Evolutionary conservation across 1,284 basidiomycete genomes (phyloP).

Genomic region (Papiliotrema flavescens): DNA sequence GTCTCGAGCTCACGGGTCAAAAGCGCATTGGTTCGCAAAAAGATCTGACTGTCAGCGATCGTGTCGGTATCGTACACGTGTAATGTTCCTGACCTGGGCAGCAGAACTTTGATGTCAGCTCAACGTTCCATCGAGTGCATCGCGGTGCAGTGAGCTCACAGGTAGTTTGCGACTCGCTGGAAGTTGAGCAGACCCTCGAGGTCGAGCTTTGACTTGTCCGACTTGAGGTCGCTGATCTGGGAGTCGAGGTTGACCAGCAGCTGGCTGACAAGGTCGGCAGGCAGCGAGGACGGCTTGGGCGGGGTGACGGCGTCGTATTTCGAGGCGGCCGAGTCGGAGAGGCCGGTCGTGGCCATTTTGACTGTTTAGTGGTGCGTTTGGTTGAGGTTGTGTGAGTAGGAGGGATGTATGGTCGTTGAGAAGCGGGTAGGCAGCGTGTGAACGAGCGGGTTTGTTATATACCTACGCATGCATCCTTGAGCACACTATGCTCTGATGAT

Average conservation of each 20-base stretch:
- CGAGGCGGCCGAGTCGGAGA: conserved; percentile 29
- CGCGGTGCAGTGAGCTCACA: conserved; percentile 33
- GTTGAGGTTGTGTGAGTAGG: background rate
- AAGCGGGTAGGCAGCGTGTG: no score
- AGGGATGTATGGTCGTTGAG: background rate
- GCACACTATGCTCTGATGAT: no score
- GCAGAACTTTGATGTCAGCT: conserved; percentile 9
- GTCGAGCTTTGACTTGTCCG: conserved; percentile 28
- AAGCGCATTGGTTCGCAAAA: conserved; percentile 68
- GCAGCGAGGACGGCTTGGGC: conserved; percentile 45
- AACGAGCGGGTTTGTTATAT: no score
- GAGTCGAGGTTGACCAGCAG: conserved; percentile 48
- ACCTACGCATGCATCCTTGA: no score
- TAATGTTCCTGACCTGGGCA: conserved; percentile 8
- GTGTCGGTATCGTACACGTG: background rate
- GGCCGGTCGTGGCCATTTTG: conserved; percentile 37
- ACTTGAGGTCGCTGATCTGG: conserved; percentile 26
- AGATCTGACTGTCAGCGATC: conserved; percentile 57
- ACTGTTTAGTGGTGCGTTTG: background rate
- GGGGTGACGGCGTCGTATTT: conserved; percentile 42
- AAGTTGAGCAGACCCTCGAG: conserved; percentile 47
- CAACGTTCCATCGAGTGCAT: background rate
- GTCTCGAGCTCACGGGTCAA: conserved; percentile 57
- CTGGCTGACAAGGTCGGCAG: conserved; percentile 32
- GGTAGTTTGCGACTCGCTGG: conserved; percentile 47